These are phyloP conservation scores for Tricholomella constricta DNA, from an alignment of 768 basidiomycete species.

Conservation along the genomic window DNA sequence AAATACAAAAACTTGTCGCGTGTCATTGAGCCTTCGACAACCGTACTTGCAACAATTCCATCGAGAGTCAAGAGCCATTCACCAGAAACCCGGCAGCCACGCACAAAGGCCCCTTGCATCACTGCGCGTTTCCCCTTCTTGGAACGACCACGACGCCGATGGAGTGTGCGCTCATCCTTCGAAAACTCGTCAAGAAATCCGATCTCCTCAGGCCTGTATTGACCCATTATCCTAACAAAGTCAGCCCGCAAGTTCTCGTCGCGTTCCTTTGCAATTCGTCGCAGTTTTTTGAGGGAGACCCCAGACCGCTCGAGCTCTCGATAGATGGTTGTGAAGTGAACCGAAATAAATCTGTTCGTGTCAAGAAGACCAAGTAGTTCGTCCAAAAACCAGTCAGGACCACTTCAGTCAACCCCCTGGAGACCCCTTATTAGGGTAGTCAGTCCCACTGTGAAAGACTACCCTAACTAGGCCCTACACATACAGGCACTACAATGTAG, in stretches of 20 bases:
- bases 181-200: conserved; percentile 38
- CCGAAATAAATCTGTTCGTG: conserved; percentile 32
- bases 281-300: conserved; percentile 30
- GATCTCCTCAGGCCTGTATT: conserved; percentile 33
- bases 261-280: conserved; percentile 31
- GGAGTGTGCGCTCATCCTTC: conserved; percentile 28
- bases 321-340: conserved; percentile 35
- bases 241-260: conserved; percentile 26
- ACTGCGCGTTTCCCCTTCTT: conserved; percentile 24
- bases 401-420: no score
- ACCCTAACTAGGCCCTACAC: no score
- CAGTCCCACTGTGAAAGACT: no score
- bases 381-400: conserved; percentile 37
- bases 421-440: no score
- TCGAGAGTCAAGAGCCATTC: conserved; percentile 30
- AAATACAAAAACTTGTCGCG: conserved; percentile 22
- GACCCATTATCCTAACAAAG: conserved; percentile 27
- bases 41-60: conserved; percentile 29
- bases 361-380: conserved; percentile 28
- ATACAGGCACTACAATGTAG: no score
- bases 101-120: conserved; percentile 30
- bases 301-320: conserved; percentile 26
- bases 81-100: conserved; percentile 25
- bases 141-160: conserved; percentile 19
- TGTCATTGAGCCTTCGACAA: conserved; percentile 33